These are phyloP conservation scores for Termitomyces titanicus DNA, from an alignment of 768 basidiomycete species.

Conservation along the genomic window DNA sequence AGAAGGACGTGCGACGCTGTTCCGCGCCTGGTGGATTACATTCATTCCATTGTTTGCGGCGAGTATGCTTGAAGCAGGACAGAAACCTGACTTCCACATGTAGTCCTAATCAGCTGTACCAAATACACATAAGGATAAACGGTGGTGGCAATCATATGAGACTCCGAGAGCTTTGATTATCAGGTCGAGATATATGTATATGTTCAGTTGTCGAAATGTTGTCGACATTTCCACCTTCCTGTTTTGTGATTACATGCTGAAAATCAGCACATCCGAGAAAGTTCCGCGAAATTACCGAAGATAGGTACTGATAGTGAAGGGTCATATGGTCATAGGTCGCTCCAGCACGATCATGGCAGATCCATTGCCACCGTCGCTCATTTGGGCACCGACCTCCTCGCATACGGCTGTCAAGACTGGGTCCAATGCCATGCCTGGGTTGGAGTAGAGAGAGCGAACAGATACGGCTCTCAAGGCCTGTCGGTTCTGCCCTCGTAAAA, in stretches of 20 bases:
- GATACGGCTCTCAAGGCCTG: slow-evolving; percentile 1
- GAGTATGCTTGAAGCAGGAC: not conserved
- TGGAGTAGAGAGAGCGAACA: slow-evolving; percentile 5
- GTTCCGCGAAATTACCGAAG: not conserved
- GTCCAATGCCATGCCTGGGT: not conserved
- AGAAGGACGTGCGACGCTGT: slow-evolving; percentile 67
- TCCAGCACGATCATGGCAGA: slow-evolving; percentile 6
- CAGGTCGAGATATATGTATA: not conserved
- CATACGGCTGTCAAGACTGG: slow-evolving; percentile 5
- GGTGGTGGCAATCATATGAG: not conserved
- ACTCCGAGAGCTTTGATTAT: not conserved
- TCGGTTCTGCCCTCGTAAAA: slow-evolving; percentile 3
- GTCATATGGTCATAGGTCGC: not conserved
- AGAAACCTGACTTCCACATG: not conserved
- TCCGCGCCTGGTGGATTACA: slow-evolving; percentile 83
- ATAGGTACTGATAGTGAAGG: not conserved
- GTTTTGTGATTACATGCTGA: not conserved
- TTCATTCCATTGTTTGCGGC: slow-evolving; percentile 23
- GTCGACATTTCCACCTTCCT: not conserved
- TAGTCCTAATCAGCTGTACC: not conserved
- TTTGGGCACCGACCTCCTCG: slow-evolving; percentile 6
- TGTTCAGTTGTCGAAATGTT: not conserved
- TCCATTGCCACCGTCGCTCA: slow-evolving; percentile 8
- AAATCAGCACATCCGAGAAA: not conserved
- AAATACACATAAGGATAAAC: not conserved